phyloP scores from a whole-genome alignment of 148 eudicot species.

The Arctostaphylos glauca region DNA sequence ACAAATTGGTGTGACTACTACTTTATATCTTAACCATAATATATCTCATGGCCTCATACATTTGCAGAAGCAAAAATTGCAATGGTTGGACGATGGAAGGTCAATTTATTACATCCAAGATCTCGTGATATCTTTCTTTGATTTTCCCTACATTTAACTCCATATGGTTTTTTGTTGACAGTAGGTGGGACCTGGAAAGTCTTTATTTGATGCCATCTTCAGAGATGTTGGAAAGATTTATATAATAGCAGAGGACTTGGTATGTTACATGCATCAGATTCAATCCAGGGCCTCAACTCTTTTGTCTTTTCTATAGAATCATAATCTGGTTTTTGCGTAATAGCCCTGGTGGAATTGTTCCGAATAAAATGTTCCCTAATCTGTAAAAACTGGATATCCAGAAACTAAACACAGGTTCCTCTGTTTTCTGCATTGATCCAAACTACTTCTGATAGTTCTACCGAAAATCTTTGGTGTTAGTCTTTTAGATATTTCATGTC shows the following conservation, averaged over 20 bases:
- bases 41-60: not conserved
- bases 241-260: conserved; percentile 96
- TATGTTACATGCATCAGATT: conserved; percentile 28
- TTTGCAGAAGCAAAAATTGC: conserved; percentile 85
- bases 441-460: conserved; percentile 1
- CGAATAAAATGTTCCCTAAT: not conserved
- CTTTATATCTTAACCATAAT: not conserved
- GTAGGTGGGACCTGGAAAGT: conserved; percentile 95
- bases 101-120: conserved; percentile 32
- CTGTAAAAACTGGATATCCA: not conserved
- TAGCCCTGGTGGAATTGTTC: not conserved
- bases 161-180: conserved; percentile 34
- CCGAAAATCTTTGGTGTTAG: not conserved
- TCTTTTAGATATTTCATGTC: not conserved
- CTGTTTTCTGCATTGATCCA: not conserved
- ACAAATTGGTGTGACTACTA: not conserved
- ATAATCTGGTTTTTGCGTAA: not conserved
- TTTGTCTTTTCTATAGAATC: not conserved
- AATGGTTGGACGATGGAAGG: conserved; percentile 84
- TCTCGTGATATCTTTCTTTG: not conserved
- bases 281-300: not conserved
- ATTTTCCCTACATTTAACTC: conserved; percentile 8
- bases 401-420: not conserved
- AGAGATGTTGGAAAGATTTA: conserved; percentile 68
- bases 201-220: conserved; percentile 78